Base-by-base conservation (phyloP, 2,329 filamentous ascomycete species). In the Epichloe typhina region DNA sequence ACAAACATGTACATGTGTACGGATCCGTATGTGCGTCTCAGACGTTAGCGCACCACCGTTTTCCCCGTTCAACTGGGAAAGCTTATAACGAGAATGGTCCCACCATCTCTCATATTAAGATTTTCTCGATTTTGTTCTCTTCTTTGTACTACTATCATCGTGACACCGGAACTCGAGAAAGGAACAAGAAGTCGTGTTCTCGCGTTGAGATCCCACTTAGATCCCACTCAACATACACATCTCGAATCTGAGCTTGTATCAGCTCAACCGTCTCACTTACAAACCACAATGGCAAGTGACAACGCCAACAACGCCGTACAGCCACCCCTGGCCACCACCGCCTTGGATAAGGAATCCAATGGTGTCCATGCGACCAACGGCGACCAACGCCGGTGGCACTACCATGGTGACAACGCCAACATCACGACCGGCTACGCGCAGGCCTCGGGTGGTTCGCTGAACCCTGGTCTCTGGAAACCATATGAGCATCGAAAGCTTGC, bases 401-500 rank as follows among this genome's bases (percentile, higher is more conserved):
- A 61, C 47, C 52, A 59, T 42, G 57, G 59, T 37, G 62, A 64
- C 45, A 60, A 59, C 50, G 51, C 53, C 38, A 54, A 56, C n/a
- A 52, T 59, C 50, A 56, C 55, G 38, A 46, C 54, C 5, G 53
- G 58, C 36, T 57, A 26, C 21, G 47, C 47, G 39, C 47, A 36
- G 33, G 39, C 47, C 19, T 49, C 47, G 7, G 84, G 82, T 56
- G 83, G 83, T 70, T 81, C 83, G 61, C 82, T 87, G 66, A 82
- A 88, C 66, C 83, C 84, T 48, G 83, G 83, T 69, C 66, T 75
- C 43, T 78, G 83, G 74, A 80, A 76, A 67, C 72, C 80, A 8
- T 70, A 72, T 49, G 77, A 80, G 67, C 75, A 79, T 64, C 81
- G 83, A 69, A 84, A 86, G 71, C 80, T 90, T 66, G 86, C 77